These are phyloP conservation scores for Prunus dulcis DNA, from an alignment of 306 rosid genomes.

Conservation along the genomic window DNA sequence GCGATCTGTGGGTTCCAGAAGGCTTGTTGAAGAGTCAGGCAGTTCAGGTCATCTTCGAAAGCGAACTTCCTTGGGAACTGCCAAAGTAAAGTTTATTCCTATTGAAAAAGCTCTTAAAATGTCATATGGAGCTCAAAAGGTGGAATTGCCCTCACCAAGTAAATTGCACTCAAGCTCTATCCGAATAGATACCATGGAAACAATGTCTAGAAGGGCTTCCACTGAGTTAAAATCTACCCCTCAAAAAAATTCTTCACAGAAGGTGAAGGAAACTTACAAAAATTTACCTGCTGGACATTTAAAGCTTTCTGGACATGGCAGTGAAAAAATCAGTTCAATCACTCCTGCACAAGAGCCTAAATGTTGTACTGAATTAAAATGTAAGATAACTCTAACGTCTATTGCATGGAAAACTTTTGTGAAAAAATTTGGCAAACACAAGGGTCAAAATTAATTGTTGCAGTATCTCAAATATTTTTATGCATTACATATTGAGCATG, in stretches of 20 bases:
- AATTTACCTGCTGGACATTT: not conserved
- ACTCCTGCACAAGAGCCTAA: not conserved
- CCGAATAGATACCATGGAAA: not conserved
- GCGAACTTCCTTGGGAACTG: not conserved
- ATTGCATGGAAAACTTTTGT: not conserved
- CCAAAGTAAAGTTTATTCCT: not conserved
- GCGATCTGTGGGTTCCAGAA: not conserved
- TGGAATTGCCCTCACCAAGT: not conserved
- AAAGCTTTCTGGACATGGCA: not conserved
- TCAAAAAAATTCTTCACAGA: not conserved
- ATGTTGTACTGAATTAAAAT: not conserved
- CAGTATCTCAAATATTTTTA: not conserved
- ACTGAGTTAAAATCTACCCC: not conserved
- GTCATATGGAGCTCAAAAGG: not conserved
- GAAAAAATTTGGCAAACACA: not conserved
- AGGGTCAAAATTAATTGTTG: not conserved
- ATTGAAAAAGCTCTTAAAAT: not conserved
- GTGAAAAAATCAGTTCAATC: not conserved
- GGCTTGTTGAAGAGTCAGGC: not conserved
- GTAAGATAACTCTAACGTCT: not conserved
- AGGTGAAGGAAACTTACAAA: not conserved
- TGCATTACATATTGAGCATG: not conserved
- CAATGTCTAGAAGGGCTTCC: not conserved
- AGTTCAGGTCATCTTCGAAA: slow-evolving; percentile 2
- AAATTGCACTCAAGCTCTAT: slow-evolving; percentile 1